Evolutionary conservation across 2,329 filamentous ascomycete species (phyloP).

Genomic region (Epichloe festucae): DNA sequence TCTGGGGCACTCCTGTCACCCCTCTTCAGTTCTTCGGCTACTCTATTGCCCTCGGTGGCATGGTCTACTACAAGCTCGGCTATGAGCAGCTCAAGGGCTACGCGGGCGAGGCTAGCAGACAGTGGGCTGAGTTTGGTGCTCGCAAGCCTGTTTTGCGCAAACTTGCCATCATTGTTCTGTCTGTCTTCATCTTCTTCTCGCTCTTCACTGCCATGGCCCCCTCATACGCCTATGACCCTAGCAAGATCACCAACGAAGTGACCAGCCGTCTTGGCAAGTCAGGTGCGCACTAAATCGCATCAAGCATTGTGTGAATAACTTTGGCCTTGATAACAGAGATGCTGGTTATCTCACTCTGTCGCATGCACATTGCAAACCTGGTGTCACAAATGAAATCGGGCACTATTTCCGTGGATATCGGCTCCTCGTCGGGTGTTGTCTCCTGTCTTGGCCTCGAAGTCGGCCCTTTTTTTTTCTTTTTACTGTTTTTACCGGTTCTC

Average conservation of each 20-base stretch:
- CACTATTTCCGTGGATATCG: no score
- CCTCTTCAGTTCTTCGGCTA: conserved; percentile 73
- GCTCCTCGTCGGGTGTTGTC: background rate
- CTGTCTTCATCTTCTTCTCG: conserved; percentile 53
- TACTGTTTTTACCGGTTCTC: background rate
- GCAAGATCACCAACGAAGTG: conserved; percentile 34
- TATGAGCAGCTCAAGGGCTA: conserved; percentile 75
- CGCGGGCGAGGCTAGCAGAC: conserved; percentile 54
- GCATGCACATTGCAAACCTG: background rate
- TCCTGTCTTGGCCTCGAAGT: background rate
- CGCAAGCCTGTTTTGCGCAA: conserved; percentile 67
- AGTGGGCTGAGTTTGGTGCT: conserved; percentile 78
- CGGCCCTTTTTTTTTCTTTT: background rate
- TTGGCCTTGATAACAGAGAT: background rate
- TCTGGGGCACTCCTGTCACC: conserved; percentile 66
- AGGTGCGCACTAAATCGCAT: conserved; percentile 6
- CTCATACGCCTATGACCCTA: conserved; percentile 42
- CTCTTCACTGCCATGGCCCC: conserved; percentile 57
- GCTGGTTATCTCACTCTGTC: background rate
- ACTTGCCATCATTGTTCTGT: conserved; percentile 53
- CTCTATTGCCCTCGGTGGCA: conserved; percentile 63
- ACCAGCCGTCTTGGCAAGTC: conserved; percentile 35
- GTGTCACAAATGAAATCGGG: background rate
- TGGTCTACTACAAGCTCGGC: conserved; percentile 75
- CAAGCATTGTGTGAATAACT: background rate